Conservation (phyloP, 768 basidiomycete species). For the Mycena galopus region DNA sequence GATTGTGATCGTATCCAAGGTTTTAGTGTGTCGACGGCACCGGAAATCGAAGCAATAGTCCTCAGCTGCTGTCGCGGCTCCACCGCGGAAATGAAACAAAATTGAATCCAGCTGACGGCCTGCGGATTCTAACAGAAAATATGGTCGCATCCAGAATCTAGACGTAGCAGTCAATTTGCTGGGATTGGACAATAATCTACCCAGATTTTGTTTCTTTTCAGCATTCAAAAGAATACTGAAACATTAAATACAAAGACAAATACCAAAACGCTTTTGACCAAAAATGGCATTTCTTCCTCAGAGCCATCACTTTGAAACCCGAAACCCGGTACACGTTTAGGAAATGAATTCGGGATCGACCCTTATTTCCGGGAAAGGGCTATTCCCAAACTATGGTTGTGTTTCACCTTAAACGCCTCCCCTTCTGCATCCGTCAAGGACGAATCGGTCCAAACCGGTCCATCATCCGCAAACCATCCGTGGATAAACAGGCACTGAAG, state of each 20-base stretch:
- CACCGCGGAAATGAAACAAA: neutral
- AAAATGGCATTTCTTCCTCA: slow-evolving; percentile 1
- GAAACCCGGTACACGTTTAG: neutral
- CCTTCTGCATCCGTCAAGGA: neutral
- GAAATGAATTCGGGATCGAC: neutral
- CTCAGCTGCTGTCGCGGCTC: neutral
- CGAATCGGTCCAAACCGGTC: neutral
- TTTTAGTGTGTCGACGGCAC: neutral
- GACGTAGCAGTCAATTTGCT: too few relatives aligned
- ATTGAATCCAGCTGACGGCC: neutral
- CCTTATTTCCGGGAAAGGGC: neutral
- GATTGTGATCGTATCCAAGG: slow-evolving; percentile 10
- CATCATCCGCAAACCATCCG: neutral
- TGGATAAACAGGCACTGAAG: neutral
- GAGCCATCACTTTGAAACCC: neutral
- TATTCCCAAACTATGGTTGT: neutral
- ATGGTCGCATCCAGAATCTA: too few relatives aligned
- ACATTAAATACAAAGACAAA: neutral
- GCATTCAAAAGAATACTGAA: too few relatives aligned
- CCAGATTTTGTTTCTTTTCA: too few relatives aligned
- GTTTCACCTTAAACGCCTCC: neutral
- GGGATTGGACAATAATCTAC: too few relatives aligned
- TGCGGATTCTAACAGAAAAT: too few relatives aligned
- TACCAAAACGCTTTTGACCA: slow-evolving; percentile 8
- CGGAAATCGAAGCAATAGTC: neutral